Conservation (phyloP, 371 early-diverging fungal species). For the Gilbertella persicaria region DNA sequence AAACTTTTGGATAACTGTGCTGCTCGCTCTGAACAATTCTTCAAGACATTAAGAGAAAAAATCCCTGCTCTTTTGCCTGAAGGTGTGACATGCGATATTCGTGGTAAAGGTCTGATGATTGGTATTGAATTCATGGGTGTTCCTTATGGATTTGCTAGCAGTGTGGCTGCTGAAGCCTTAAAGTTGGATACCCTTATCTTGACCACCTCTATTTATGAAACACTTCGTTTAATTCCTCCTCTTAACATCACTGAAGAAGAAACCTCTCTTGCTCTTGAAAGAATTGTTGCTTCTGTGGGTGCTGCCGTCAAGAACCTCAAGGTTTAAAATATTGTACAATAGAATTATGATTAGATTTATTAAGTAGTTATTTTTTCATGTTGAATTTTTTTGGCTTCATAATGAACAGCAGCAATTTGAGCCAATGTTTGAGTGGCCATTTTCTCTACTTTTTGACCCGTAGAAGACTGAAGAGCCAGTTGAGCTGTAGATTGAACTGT, state of each 20-base stretch:
- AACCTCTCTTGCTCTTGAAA: slow-evolving; percentile 44
- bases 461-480: slow-evolving; percentile 57
- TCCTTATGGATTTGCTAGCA: slow-evolving; percentile 41
- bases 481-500: slow-evolving; percentile 49
- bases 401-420: slow-evolving; percentile 61
- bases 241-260: slow-evolving; percentile 58
- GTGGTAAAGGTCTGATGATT: slow-evolving; percentile 64
- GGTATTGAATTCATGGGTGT: slow-evolving; percentile 57
- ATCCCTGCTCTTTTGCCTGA: slow-evolving; percentile 42
- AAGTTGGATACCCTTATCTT: slow-evolving; percentile 52
- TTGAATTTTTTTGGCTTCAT: slow-evolving; percentile 60
- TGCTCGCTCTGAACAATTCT: slow-evolving; percentile 50
- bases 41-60: slow-evolving; percentile 38
- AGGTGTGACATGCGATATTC: slow-evolving; percentile 49
- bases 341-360: too few species aligned
- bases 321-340: neutral
- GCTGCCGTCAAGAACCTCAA: slow-evolving; percentile 33
- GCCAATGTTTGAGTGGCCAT: slow-evolving; percentile 54
- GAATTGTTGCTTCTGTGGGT: slow-evolving; percentile 38
- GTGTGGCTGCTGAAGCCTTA: slow-evolving; percentile 41
- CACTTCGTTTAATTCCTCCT: slow-evolving; percentile 60
- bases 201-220: slow-evolving; percentile 60
- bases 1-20: slow-evolving; percentile 46
- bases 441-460: slow-evolving; percentile 59
- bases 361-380: neutral